Evolutionary conservation across 23 red algal genomes (phyloP).

Genomic region (Cyanidiococcus yangmingshanensis): DNA sequence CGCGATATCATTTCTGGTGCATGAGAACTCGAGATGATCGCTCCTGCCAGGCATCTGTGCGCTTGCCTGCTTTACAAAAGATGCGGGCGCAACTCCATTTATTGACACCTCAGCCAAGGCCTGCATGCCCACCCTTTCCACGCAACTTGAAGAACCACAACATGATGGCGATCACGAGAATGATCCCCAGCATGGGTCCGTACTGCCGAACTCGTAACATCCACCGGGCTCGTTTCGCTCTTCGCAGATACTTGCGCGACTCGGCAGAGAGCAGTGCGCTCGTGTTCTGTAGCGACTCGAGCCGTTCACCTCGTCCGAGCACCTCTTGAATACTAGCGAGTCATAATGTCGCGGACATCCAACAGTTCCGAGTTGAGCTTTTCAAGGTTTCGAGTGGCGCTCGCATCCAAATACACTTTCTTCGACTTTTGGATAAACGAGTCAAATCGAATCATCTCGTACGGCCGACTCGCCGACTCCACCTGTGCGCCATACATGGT

Average conservation of each 20-base stretch:
- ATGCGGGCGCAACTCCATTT: too few species aligned
- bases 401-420: constrained; percentile 87
- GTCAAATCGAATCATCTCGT: constrained; percentile 97
- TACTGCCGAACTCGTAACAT: constrained; percentile 73
- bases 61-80: too few species aligned
- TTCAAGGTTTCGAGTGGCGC: constrained; percentile 76
- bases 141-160: constrained; percentile 21
- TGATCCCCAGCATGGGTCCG: constrained; percentile 45
- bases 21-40: too few species aligned
- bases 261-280: constrained; percentile 24
- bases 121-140: not conserved
- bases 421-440: constrained; percentile 96
- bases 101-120: not conserved
- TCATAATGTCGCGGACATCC: constrained; percentile 97
- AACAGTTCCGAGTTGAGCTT: constrained; percentile 85
- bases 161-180: constrained; percentile 28
- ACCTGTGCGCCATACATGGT: constrained; percentile 72
- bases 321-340: constrained; percentile 92
- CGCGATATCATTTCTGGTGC: too few species aligned
- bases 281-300: constrained; percentile 37
- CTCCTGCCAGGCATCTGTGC: too few species aligned
- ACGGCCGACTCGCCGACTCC: constrained; percentile 51
- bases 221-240: constrained; percentile 64
- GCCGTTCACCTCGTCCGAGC: constrained; percentile 73
- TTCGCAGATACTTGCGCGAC: constrained; percentile 56